These are phyloP conservation scores for Hymenoscyphus repandus DNA, from an alignment of 2,329 filamentous ascomycete species.

Conservation along the genomic window DNA sequence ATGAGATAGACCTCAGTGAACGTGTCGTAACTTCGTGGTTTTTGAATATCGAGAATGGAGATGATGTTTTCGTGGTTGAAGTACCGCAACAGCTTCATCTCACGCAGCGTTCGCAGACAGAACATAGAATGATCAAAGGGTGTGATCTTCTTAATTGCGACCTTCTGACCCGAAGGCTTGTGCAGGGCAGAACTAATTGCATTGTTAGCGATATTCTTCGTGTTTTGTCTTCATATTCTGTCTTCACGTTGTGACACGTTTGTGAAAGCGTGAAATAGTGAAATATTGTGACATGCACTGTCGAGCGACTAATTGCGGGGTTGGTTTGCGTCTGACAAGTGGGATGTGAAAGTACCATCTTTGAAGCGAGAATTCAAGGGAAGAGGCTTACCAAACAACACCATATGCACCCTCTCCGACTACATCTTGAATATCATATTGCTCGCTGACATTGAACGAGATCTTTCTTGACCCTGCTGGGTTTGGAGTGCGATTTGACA, in stretches of 20 bases:
- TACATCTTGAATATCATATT: conserved; percentile 99
- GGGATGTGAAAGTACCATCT: background rate
- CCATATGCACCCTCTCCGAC: conserved; percentile 98
- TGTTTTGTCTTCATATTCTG: too few relatives aligned
- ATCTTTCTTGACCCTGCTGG: conserved; percentile 75
- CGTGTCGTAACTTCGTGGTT: conserved; percentile 89
- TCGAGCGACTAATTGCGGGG: background rate
- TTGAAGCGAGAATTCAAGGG: background rate
- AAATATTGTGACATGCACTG: background rate
- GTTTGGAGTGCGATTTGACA: conserved; percentile 45
- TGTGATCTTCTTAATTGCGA: conserved; percentile 99
- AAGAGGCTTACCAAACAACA: conserved; percentile 78
- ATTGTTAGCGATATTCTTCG: conserved; percentile 3
- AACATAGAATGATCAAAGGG: conserved; percentile 99
- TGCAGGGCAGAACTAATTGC: conserved; percentile 79
- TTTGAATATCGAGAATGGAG: conserved; percentile 98
- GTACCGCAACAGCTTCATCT: conserved; percentile 98
- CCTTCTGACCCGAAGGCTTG: conserved; percentile 96
- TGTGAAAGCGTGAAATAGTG: too few relatives aligned
- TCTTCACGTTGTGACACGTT: too few relatives aligned
- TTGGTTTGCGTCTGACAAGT: background rate
- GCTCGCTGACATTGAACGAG: conserved; percentile 98
- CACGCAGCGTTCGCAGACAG: conserved; percentile 89
- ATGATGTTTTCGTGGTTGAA: conserved; percentile 99
- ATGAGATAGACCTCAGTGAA: conserved; percentile 99